Evolutionary conservation across 495 filamentous ascomycete species (phyloP), one percentile per base, ranked within the genome.

Genomic region (Penicillium soppii): DNA sequence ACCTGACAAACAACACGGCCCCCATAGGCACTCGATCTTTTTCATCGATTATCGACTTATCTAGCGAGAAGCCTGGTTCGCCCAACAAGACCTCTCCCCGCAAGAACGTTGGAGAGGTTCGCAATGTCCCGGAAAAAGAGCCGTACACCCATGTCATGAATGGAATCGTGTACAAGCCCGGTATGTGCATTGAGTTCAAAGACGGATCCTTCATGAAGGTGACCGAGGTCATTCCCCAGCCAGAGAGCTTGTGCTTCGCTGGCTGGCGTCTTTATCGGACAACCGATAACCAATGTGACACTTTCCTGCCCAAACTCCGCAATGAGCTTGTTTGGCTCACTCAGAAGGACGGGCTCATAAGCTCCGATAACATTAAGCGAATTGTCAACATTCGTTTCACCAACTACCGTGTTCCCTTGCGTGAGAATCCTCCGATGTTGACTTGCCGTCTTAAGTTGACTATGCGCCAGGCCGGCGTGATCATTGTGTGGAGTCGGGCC

Each of bases 401-500:
- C 7, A 76, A 72, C 27, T n/a, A 33, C 10, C 65, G 64, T 20
- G 32, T 35, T 32, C 25, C 36, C 13, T 48, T 53, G 13, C 32
- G 41, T 2, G 47, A 52, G 13, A 53, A 8, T 25, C 50, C 16
- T 20, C 23, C 23, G 16, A 43, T 54, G 8, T 21, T 72, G 2
- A 61, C 59, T 21, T 74, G 71, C 23, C 63, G 71, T 0, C 35
- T 72, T 17, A 74, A 72, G 26, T 15, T 55, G 15, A 51, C 52
- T 0, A 25, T 44, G 8, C 49, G 30, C 6, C 29, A 44, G 21
- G 49, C 57, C 8, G 48, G 36, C 4, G 9, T 50, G 2, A 15
- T 39, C 16, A 9, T 41, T 7, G 4, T 23, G 7, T 19, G 17
- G n/a, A 36, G 26, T 2, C 26, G 20, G 5, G 25, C 19, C 2